Evolutionary conservation across 2,329 filamentous ascomycete species (phyloP).

Genomic region (Fusarium sp.): DNA sequence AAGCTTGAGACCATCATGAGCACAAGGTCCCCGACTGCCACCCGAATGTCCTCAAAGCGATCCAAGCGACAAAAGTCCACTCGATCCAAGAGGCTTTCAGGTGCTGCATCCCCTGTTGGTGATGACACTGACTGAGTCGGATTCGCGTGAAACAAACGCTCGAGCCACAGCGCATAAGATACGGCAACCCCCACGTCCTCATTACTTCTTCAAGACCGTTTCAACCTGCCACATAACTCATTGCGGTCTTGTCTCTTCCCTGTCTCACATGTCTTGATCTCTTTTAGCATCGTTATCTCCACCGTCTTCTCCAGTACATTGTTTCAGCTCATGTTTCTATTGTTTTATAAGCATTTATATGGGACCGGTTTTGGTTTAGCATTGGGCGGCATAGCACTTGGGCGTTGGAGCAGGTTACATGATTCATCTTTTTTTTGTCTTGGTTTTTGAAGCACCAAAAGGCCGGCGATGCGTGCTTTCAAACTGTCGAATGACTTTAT

Average conservation of each 20-base stretch:
- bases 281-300: conserved; percentile 16
- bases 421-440: conserved; percentile 32
- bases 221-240: conserved; percentile 8
- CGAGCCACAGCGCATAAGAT: conserved; percentile 18
- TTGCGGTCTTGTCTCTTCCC: conserved; percentile 5
- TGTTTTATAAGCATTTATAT: conserved; percentile 43
- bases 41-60: conserved; percentile 45
- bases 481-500: conserved; percentile 12
- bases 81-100: conserved; percentile 45
- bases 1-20: conserved; percentile 60
- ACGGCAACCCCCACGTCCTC: conserved; percentile 16
- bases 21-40: conserved; percentile 49
- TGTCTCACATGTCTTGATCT: conserved; percentile 16
- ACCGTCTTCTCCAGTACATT: conserved; percentile 21
- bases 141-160: conserved; percentile 19
- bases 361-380: conserved; percentile 30
- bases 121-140: conserved; percentile 49
- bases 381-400: conserved; percentile 43
- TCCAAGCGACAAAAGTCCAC: conserved; percentile 46
- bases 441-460: conserved; percentile 17
- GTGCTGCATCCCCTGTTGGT: conserved; percentile 51
- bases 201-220: conserved; percentile 21
- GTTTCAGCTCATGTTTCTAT: conserved; percentile 23
- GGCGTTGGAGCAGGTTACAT: conserved; percentile 36
- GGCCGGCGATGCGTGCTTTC: conserved; percentile 28